Base-by-base conservation (phyloP, 768 basidiomycete genomes). In the Kwoniella sp. region DNA sequence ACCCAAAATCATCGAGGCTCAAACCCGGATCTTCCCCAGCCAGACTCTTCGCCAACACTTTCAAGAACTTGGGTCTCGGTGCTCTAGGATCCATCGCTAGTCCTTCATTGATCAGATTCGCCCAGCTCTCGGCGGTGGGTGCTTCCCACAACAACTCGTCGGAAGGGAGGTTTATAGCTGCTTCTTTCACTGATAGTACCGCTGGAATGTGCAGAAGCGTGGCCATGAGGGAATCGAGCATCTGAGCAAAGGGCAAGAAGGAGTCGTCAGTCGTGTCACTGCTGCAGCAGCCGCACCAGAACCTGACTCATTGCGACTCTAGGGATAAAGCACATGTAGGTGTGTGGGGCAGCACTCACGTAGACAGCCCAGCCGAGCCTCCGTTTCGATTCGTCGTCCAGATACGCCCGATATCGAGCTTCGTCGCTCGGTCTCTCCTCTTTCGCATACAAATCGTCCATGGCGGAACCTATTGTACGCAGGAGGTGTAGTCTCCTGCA, bases 321-420 rank as follows among this genome's bases (percentile, higher is more conserved):
- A n/a, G n/a, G 37, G 9, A n/a, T 27, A 50, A 48, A n/a, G 21
- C 21, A 33, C 25, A 19, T n/a, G n/a, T n/a, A n/a, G n/a, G n/a
- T n/a, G n/a, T n/a, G n/a, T 24, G 5, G 25, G 21, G 27, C 33
- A 29, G 3, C n/a, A 72, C 71, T 71, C 53, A 77, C 75, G 60
- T 71, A 77, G 7, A 73, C 66, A 40, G 71, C 75, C 75, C 75
- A 77, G 1, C 75, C 75, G 0, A 77, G 47, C 19, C 75, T 57
- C 26, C 71, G 49, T 55, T 59, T 60, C 19, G 68, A 64, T 54
- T 77, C 75, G 40, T 77, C 72, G 36, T 77, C 75, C 15, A 74
- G 55, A 65, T 69, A 69, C 15, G 63, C 71, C 13, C 63, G 50
- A 63, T 58, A 68, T 26, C 67, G 36, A 10, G 58, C 69, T 30